A percentile compares a stretch with the other conserved stretches of the same genome.
These are phyloP conservation scores for Hypoxylon sp. DNA, from an alignment of 2,329 filamentous ascomycete genomes.

Conservation along the genomic window DNA sequence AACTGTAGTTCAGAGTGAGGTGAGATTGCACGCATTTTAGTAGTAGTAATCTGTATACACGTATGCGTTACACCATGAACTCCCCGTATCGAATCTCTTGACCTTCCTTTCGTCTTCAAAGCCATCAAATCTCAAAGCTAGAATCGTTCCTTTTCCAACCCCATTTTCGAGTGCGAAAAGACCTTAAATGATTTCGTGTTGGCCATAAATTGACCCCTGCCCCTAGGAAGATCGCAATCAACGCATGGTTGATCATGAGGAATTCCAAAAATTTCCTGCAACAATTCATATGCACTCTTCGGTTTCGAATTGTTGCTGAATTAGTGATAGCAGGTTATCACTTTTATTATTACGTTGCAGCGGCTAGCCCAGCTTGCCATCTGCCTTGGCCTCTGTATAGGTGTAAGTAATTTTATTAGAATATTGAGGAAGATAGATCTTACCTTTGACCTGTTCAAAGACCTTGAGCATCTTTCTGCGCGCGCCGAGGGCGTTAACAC, in stretches of 20 bases:
- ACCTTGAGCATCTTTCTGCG: constrained; percentile 99
- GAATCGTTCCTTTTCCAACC: constrained; percentile 17
- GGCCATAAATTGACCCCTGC: constrained; percentile 5
- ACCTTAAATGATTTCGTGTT: constrained; percentile 9
- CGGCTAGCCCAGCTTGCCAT: constrained; percentile 72
- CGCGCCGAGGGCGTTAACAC: constrained; percentile 94
- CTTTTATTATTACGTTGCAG: constrained; percentile 37
- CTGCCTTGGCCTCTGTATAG: constrained; percentile 73
- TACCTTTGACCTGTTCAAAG: constrained; percentile 93
- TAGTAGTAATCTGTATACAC: constrained; percentile 24
- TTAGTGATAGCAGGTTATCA: constrained; percentile 15
- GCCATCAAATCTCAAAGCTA: constrained; percentile 15
- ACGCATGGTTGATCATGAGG: background rate
- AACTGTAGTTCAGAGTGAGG: background rate
- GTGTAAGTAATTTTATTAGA: constrained; percentile 46
- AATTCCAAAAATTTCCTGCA: background rate
- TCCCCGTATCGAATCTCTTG: constrained; percentile 6
- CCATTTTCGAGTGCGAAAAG: constrained; percentile 21
- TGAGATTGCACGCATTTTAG: background rate
- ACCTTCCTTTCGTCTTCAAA: constrained; percentile 7
- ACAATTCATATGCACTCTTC: constrained; percentile 9
- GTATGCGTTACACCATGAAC: constrained; percentile 34
- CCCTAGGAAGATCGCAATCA: constrained; percentile 4
- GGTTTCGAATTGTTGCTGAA: constrained; percentile 20
- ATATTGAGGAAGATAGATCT: background rate